Percentiles rank a stretch among this genome's conserved stretches.
Conservation (phyloP, 768 basidiomycete species). For the Trichaptum fuscoviolaceum region DNA sequence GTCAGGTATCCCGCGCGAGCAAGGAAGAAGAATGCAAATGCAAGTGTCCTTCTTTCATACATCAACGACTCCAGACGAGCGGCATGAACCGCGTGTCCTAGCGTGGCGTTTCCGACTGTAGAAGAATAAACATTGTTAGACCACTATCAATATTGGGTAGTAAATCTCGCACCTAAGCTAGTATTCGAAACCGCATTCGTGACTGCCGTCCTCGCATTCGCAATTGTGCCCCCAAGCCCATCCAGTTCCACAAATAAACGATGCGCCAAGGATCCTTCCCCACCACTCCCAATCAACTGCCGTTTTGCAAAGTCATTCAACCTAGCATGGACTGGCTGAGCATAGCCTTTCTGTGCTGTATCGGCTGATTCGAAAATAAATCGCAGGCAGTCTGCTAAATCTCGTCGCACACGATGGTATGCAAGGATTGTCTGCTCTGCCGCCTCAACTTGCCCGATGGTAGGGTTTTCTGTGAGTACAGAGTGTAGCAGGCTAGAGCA, state of each 20-base stretch:
- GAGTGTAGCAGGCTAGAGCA: constrained; percentile 63
- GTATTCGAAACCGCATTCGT: constrained; percentile 63
- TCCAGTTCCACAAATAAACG: constrained; percentile 63
- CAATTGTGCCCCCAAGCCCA: constrained; percentile 45
- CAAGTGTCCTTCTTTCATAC: constrained; percentile 67
- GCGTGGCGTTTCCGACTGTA: constrained; percentile 36
- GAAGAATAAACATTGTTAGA: background rate
- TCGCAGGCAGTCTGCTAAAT: constrained; percentile 65
- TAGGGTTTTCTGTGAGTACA: constrained; percentile 60
- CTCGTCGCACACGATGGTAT: constrained; percentile 65
- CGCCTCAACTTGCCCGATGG: constrained; percentile 48
- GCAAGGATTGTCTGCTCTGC: constrained; percentile 63
- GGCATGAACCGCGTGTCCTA: constrained; percentile 64
- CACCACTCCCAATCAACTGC: constrained; percentile 42
- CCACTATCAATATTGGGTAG: background rate
- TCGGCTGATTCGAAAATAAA: constrained; percentile 64
- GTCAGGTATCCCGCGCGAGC: constrained; percentile 58
- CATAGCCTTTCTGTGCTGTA: constrained; percentile 36
- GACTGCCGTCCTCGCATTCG: constrained; percentile 48
- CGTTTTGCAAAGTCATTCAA: constrained; percentile 49
- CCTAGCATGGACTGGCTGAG: constrained; percentile 44
- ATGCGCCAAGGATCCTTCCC: constrained; percentile 41
- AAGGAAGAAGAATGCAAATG: constrained; percentile 56
- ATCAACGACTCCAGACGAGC: constrained; percentile 69
- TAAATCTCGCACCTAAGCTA: constrained; percentile 43